These are phyloP conservation scores for Debaryomyces sp. DNA, from an alignment of 1,139 yeast species.

Conservation along the genomic window DNA sequence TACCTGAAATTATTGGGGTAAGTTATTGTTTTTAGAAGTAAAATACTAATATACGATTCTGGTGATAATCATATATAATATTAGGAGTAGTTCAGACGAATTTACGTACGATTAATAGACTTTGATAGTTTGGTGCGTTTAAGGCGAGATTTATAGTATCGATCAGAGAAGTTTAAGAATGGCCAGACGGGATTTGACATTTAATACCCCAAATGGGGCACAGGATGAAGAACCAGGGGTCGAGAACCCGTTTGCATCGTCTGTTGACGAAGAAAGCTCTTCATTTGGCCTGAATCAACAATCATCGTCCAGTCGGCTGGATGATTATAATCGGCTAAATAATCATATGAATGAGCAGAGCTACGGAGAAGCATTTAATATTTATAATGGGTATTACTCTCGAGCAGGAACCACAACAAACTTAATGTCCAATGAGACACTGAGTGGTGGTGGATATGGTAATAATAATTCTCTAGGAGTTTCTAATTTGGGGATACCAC, in stretches of 20 bases:
- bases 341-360: conserved; percentile 1
- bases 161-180: conserved; percentile 13
- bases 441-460: background rate
- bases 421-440: conserved; percentile 14
- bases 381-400: conserved; percentile 25
- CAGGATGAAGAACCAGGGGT: conserved; percentile 2
- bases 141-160: background rate
- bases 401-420: conserved; percentile 47
- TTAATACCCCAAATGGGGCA: conserved; percentile 24
- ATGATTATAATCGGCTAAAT: conserved; percentile 2
- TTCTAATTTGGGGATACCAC: conserved; percentile 1
- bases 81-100: background rate
- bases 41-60: background rate
- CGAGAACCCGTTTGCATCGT: conserved; percentile 5
- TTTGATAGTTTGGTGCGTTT: background rate
- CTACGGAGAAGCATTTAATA: background rate
- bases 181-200: conserved; percentile 42
- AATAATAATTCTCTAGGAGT: background rate
- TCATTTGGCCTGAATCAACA: conserved; percentile 7
- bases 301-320: conserved; percentile 5
- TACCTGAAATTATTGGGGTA: background rate
- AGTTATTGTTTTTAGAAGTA: background rate
- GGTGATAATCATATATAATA: background rate
- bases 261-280: conserved; percentile 3
- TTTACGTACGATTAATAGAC: background rate